Evolutionary conservation across 2,329 filamentous ascomycete genomes (phyloP), one percentile per base, ranked within the genome.

Genomic region (Cyanodermella asteris): DNA sequence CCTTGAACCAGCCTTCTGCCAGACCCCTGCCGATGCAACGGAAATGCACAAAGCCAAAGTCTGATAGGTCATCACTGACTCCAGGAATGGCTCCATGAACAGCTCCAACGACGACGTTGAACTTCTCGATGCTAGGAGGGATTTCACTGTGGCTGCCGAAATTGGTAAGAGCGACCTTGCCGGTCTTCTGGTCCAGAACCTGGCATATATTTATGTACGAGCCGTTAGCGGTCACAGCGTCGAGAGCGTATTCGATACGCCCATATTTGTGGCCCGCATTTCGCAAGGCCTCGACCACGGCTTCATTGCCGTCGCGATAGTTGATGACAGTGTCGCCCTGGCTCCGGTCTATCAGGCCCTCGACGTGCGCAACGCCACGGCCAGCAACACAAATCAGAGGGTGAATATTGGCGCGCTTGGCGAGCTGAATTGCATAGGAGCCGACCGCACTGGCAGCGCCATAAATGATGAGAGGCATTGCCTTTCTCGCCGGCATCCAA

Each of bases 311-410:
- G 1, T 49, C 39, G 14, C 67, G 61, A 42, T 72, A 71, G 45
- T 72, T 66, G 29, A 72, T 40, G 13, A 72, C 45, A 1, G 49
- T 44, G 36, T 72, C 66, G 19, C 65, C 64, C 36, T 61, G 61
- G 25, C 39, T 42, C 7, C 41, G 40, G 36, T 66, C 57, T 27
- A 71, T 53, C 16, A 68, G 43, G 1, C 36, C 41, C 38, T 60
- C 48, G 4, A 70, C 62, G 34, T 59, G 59, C 3, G 51, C 36
- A 6, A 42, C 42, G 5, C 59, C 59, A 3, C 50, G 46, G 5
- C 67, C 67, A 0, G 66, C 64, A 6, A 72, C 50, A 30, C 54
- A 57, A 32, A 73, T 64, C 21, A 72, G 44, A 0, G 67, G 68
- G 40, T 70, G 63, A 31, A 72, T 62, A 38, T 64, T 61, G 30